phyloP scores from a whole-genome alignment of 2,329 filamentous ascomycete species.

The Epichloe hybrida region DNA sequence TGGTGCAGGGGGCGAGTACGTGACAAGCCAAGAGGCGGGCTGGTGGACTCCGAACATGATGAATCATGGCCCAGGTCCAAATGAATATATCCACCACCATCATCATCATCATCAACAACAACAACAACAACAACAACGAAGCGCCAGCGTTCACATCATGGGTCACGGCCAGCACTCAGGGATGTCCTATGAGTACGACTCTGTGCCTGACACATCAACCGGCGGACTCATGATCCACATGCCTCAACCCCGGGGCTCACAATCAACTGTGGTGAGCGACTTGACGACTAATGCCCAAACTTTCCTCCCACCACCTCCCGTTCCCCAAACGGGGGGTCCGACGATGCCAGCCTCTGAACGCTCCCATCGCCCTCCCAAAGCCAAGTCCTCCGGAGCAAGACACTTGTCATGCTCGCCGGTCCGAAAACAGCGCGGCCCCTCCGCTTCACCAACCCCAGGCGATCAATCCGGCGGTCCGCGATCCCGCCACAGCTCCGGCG shows the following conservation, averaged over 20 bases:
- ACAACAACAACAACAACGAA: conserved; percentile 7
- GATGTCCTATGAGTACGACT: conserved; percentile 26
- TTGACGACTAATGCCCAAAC: conserved; percentile 21
- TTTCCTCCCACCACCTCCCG: conserved; percentile 19
- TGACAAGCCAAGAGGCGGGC: conserved; percentile 12
- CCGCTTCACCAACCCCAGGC: conserved; percentile 26
- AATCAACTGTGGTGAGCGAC: conserved; percentile 24
- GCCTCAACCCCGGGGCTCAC: conserved; percentile 28
- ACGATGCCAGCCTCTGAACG: conserved; percentile 18
- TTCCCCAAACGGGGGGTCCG: conserved; percentile 5
- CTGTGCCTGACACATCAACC: conserved; percentile 17
- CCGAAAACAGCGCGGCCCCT: conserved; percentile 29
- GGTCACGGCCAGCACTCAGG: conserved; percentile 28
- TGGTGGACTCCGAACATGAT: conserved; percentile 21
- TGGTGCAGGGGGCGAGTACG: conserved; percentile 16
- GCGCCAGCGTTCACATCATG: conserved; percentile 24
- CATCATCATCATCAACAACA: background rate
- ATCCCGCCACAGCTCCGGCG: conserved; percentile 27
- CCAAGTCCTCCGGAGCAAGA: conserved; percentile 40
- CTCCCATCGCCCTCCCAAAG: conserved; percentile 33
- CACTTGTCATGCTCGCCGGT: conserved; percentile 28
- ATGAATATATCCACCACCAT: conserved; percentile 6
- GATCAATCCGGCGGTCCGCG: conserved; percentile 12
- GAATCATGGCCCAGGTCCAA: conserved; percentile 11
- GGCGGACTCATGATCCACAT: conserved; percentile 40